Base-by-base conservation (phyloP, 2,329 filamentous ascomycete species). In the Colletotrichum endophyticum region DNA sequence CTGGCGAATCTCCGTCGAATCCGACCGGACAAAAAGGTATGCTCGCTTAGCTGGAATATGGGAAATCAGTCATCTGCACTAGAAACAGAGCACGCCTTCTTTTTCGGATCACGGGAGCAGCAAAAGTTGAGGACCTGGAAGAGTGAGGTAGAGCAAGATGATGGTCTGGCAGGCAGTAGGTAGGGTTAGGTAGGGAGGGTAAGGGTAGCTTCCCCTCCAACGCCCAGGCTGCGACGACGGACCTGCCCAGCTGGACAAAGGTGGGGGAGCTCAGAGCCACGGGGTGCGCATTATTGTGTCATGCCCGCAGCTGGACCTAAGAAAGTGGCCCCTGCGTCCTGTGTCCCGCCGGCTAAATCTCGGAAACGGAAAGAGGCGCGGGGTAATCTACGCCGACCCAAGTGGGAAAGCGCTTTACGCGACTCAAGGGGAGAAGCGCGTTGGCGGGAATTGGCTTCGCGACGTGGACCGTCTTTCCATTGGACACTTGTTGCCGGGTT, bases 281-380 rank as follows among this genome's bases (percentile, higher is more conserved):
- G 62, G 34, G 62, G 34, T 64, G 11, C 44, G 44, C n/a, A 53
- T 53, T 64, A 28, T 64, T 64, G 62, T 64, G 34, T 64, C 62
- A 64, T 64, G 62, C 62, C 34, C 44, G 44, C 44, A 70, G 71
- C 27, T 63, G 56, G 66, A 19, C 30, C 56, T 19, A 25, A 9
- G 67, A 68, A 74, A 56, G 57, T 25, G 72, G 39, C 56, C 25
- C 49, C 36, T 66, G 53, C 62, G 61, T 73, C 56, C n/a, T 69
- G 62, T 28, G 66, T 75, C 71, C 75, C 72, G 66, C 72, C 72
- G 75, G 75, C 66, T 77, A 67, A 77, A 77, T 15, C 2, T 22
- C 75, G 75, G 75, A n/a, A 39, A 6, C 34, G 1, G 22, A 5
- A 25, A 0, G 62, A 44, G 16, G 6, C 49, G 67, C 72, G 72